Percentiles rank a stretch among this genome's conserved stretches.
Evolutionary conservation across 2,329 filamentous ascomycete species (phyloP).

Genomic region (Ampelomyces quisqualis): DNA sequence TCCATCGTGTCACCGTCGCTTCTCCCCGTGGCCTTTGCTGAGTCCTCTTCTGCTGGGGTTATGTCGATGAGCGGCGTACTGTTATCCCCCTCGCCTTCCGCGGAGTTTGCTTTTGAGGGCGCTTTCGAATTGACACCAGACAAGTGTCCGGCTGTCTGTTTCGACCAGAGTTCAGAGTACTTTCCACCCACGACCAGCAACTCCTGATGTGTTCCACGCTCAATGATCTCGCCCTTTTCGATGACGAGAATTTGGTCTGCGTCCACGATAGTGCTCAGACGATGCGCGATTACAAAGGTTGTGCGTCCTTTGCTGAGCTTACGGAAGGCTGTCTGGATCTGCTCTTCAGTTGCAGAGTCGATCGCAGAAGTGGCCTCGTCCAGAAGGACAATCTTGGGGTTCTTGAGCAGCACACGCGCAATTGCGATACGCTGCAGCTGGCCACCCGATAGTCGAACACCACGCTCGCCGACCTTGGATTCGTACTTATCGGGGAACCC

Average conservation of each 20-base stretch:
- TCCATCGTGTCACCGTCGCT: conserved; percentile 13
- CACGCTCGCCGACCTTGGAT: conserved; percentile 45
- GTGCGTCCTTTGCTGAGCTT: conserved; percentile 62
- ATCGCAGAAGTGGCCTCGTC: conserved; percentile 89
- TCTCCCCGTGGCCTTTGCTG: conserved; percentile 14
- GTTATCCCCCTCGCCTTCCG: conserved; percentile 11
- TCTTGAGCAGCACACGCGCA: conserved; percentile 74
- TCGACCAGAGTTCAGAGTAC: conserved; percentile 85
- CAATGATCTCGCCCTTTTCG: conserved; percentile 72
- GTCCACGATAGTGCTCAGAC: conserved; percentile 80
- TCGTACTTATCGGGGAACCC: conserved; percentile 53
- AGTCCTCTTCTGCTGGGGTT: conserved; percentile 24
- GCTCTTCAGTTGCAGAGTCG: conserved; percentile 69
- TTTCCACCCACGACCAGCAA: conserved; percentile 69
- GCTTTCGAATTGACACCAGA: conserved; percentile 20
- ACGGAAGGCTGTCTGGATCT: conserved; percentile 64
- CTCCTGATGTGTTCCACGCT: conserved; percentile 76
- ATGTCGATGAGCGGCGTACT: conserved; percentile 25
- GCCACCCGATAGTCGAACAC: conserved; percentile 59
- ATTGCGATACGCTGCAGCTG: conserved; percentile 68
- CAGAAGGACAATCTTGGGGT: conserved; percentile 76
- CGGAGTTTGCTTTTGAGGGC: conserved; percentile 18
- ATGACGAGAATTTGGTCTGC: conserved; percentile 83
- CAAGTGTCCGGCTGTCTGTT: conserved; percentile 59
- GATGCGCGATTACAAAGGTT: conserved; percentile 71